These are phyloP conservation scores for Pichia paraexigua DNA, from an alignment of 805 yeast genomes.

Conservation along the genomic window DNA sequence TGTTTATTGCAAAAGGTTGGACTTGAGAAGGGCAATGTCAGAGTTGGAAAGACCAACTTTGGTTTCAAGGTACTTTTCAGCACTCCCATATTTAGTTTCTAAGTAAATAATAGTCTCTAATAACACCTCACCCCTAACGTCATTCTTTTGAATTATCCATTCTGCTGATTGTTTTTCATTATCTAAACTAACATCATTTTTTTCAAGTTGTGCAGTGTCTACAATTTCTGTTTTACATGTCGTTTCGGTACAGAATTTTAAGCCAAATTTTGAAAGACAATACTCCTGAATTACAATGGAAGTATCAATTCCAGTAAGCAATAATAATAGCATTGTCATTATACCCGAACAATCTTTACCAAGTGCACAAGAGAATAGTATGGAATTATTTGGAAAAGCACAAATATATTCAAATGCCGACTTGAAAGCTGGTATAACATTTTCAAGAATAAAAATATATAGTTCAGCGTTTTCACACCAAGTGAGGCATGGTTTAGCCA, in stretches of 20 bases:
- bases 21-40: slow-evolving; percentile 25
- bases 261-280: slow-evolving; percentile 63
- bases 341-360: slow-evolving; percentile 86
- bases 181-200: slow-evolving; percentile 21
- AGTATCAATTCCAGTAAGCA: slow-evolving; percentile 57
- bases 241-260: slow-evolving; percentile 34
- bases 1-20: neutral
- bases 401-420: slow-evolving; percentile 47
- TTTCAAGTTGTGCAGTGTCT: slow-evolving; percentile 13
- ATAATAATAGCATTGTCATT: slow-evolving; percentile 56
- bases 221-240: neutral
- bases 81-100: slow-evolving; percentile 45
- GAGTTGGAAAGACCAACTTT: slow-evolving; percentile 35
- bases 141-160: slow-evolving; percentile 41
- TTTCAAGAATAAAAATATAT: slow-evolving; percentile 48
- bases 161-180: slow-evolving; percentile 11
- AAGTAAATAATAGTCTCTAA: slow-evolving; percentile 50
- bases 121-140: slow-evolving; percentile 67
- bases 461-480: slow-evolving; percentile 57
- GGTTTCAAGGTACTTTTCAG: slow-evolving; percentile 37
- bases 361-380: slow-evolving; percentile 73
- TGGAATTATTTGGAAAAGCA: slow-evolving; percentile 42
- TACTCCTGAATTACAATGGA: slow-evolving; percentile 66
- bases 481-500: slow-evolving; percentile 40
- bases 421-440: slow-evolving; percentile 42